phyloP scores from a whole-genome alignment of 2,329 filamentous ascomycete genomes.

The Tolypocladium paradoxum region DNA sequence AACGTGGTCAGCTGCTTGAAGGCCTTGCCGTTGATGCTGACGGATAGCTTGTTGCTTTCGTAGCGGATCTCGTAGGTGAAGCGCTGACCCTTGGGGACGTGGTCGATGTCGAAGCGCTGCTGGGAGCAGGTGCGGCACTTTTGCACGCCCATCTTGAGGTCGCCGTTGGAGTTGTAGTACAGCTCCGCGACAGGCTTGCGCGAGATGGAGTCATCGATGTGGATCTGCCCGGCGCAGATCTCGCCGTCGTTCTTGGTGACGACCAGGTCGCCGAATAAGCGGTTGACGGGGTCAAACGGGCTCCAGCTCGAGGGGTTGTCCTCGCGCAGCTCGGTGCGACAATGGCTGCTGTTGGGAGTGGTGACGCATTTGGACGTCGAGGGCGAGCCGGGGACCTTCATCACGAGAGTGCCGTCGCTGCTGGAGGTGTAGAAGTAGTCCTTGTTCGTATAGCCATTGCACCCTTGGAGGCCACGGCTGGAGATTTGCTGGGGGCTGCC shows the following conservation, averaged over 20 bases:
- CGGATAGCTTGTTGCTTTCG: slow-evolving; percentile 18
- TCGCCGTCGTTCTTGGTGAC: not conserved
- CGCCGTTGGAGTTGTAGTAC: slow-evolving; percentile 23
- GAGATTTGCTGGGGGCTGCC: slow-evolving; percentile 11
- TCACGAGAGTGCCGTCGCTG: slow-evolving; percentile 21
- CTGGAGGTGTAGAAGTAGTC: slow-evolving; percentile 26
- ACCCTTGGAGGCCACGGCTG: slow-evolving; percentile 20
- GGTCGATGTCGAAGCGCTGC: slow-evolving; percentile 18
- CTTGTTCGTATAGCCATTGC: slow-evolving; percentile 21
- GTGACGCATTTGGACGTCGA: slow-evolving; percentile 22
- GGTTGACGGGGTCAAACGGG: slow-evolving; percentile 20
- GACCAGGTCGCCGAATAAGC: slow-evolving; percentile 14
- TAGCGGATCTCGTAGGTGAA: slow-evolving; percentile 29
- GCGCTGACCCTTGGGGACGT: slow-evolving; percentile 17
- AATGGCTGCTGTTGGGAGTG: slow-evolving; percentile 29
- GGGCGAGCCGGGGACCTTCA: slow-evolving; percentile 26
- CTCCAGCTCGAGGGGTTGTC: slow-evolving; percentile 19
- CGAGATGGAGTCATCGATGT: slow-evolving; percentile 23
- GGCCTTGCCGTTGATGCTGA: slow-evolving; percentile 18
- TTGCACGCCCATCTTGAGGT: slow-evolving; percentile 26
- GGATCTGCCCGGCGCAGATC: slow-evolving; percentile 26
- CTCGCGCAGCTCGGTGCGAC: slow-evolving; percentile 31
- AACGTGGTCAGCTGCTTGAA: slow-evolving; percentile 15
- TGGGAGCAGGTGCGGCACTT: slow-evolving; percentile 18
- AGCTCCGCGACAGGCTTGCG: slow-evolving; percentile 29